Percentiles rank a stretch among this genome's conserved stretches.
phyloP scores from a whole-genome alignment of 108 stramenopile genomes.

The Pseudonitzschia multiseries region DNA sequence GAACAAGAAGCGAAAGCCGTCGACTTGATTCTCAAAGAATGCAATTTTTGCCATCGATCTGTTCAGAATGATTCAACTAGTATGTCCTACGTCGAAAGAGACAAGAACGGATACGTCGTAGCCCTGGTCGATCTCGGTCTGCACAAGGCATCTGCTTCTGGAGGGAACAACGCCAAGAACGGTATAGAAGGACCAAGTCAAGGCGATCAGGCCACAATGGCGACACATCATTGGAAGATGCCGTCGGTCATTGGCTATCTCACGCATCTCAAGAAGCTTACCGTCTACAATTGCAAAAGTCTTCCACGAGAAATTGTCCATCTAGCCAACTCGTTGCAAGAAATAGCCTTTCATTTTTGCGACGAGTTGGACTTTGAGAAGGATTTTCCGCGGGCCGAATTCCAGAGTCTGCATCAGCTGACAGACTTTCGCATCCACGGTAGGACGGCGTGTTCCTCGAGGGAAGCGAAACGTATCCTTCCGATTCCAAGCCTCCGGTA shows the following conservation, averaged over 20 bases:
- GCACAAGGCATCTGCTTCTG: neutral
- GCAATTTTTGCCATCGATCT: neutral
- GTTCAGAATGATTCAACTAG: neutral
- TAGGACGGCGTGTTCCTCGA: neutral
- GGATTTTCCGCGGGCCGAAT: neutral
- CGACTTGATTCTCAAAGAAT: conserved; percentile 3
- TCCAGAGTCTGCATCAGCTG: neutral
- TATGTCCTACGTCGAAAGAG: conserved; percentile 14
- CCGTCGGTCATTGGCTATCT: conserved; percentile 4
- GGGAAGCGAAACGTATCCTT: conserved; percentile 1
- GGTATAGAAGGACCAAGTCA: neutral
- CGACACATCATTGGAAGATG: conserved; percentile 3
- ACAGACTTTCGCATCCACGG: conserved; percentile 10
- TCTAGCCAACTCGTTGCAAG: conserved; percentile 6
- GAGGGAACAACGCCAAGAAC: neutral
- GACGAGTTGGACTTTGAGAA: neutral
- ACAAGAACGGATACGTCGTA: conserved; percentile 12
- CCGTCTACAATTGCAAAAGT: conserved; percentile 11
- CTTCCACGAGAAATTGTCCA: conserved; percentile 3
- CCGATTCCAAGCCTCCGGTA: conserved; percentile 1
- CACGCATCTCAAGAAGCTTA: conserved; percentile 4
- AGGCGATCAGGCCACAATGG: neutral
- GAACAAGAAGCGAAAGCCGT: conserved; percentile 6
- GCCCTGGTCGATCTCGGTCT: conserved; percentile 18
- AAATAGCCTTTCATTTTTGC: conserved; percentile 20